Percentiles rank a stretch among this genome's conserved stretches.
Evolutionary conservation across 495 filamentous ascomycete species (phyloP).

Genomic region (Podospora australis): DNA sequence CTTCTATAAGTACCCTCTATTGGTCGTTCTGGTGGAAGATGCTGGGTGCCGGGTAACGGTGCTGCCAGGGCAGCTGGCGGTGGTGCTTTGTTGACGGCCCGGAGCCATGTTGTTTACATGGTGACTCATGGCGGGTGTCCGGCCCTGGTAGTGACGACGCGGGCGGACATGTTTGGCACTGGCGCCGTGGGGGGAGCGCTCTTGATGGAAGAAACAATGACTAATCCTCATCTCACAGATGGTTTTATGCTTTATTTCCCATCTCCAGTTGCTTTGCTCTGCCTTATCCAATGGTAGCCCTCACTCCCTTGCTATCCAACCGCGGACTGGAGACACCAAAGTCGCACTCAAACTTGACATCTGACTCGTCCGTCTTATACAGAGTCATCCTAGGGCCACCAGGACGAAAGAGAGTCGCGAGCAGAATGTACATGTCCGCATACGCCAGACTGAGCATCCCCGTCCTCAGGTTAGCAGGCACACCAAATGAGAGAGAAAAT

Average conservation of each 20-base stretch:
- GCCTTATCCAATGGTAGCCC: not conserved
- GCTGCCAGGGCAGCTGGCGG: too few relatives aligned
- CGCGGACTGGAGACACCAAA: not conserved
- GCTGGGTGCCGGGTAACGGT: too few relatives aligned
- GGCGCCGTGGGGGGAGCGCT: too few relatives aligned
- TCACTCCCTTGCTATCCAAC: conserved; percentile 1
- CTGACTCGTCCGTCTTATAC: conserved; percentile 1
- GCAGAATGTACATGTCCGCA: conserved; percentile 1
- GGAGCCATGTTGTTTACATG: too few relatives aligned
- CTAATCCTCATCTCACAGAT: not conserved
- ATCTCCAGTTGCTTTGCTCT: too few relatives aligned
- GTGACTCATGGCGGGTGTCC: too few relatives aligned
- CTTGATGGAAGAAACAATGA: too few relatives aligned
- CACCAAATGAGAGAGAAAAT: not conserved
- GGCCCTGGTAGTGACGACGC: too few relatives aligned
- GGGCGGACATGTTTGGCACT: too few relatives aligned
- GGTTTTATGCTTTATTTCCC: not conserved
- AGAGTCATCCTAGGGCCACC: not conserved
- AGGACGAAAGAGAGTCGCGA: not conserved
- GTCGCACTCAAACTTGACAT: conserved; percentile 3
- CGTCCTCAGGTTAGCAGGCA: not conserved
- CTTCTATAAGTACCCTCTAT: too few relatives aligned
- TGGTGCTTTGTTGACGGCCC: too few relatives aligned
- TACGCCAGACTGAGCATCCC: not conserved
- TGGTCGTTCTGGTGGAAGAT: too few relatives aligned